Evolutionary conservation across 192 early-diverging fungal species (phyloP).

Genomic region (Mortierella hygrophila): DNA sequence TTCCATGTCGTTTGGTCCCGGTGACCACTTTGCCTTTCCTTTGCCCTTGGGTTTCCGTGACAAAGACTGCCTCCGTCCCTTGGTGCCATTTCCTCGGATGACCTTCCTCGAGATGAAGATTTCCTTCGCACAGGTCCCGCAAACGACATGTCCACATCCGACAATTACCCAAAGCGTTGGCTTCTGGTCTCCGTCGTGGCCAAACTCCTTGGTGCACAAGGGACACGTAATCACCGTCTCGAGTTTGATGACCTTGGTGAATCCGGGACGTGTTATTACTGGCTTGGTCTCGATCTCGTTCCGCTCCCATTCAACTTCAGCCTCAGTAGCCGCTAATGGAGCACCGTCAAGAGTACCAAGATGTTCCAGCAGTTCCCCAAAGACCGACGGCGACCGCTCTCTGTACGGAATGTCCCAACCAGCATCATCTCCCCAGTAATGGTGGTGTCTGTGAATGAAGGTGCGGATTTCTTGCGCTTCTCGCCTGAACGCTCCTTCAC

Average conservation of each 20-base stretch:
- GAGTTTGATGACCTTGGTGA: constrained; percentile 3
- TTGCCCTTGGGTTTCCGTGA: constrained; percentile 15
- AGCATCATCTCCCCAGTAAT: neutral
- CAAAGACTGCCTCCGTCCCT: constrained; percentile 9
- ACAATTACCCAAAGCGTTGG: constrained; percentile 32
- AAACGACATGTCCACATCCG: constrained; percentile 46
- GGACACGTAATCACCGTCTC: constrained; percentile 20
- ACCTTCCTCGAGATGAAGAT: constrained; percentile 16
- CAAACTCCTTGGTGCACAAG: constrained; percentile 16
- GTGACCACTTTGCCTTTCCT: constrained; percentile 8
- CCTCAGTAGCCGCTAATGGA: neutral
- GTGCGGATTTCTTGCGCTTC: neutral
- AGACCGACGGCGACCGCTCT: neutral
- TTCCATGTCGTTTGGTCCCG: neutral
- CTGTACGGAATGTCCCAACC: neutral
- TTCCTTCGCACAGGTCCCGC: constrained; percentile 24
- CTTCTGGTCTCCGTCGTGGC: neutral
- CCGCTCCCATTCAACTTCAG: neutral
- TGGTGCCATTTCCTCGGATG: neutral
- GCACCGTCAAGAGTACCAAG: neutral
- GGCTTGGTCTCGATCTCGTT: constrained; percentile 6
- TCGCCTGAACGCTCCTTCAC: neutral
- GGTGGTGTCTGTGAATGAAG: constrained; percentile 1
- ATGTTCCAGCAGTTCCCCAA: constrained; percentile 2
- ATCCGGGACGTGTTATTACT: constrained; percentile 11